Evolutionary conservation across 352 stramenopile genomes (phyloP), one percentile per base, ranked within the genome.

Genomic region (Pythium rhizo-oryzae): DNA sequence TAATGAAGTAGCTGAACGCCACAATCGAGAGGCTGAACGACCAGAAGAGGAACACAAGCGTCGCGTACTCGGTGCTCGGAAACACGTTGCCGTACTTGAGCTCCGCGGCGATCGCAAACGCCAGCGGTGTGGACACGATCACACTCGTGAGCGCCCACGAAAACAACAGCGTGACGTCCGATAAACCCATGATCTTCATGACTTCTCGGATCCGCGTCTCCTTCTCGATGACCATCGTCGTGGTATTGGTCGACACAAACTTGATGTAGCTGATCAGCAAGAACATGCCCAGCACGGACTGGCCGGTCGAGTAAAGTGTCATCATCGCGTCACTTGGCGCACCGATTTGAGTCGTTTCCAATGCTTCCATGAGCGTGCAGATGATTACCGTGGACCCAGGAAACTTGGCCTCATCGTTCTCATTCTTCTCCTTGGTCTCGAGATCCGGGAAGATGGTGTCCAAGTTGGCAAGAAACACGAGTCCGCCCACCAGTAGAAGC

Each of bases 121-220:
- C 55, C 5, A 75, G 43, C 16, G 52, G 55, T 18, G 68, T 70
- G 28, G 61, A 72, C 3, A 72, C 21, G 2, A 73, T 11, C 35
- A 55, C 24, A n/a, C 50, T 65, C 1, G 62, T 66, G 21, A 98
- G 79, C 39, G 80, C 88, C 85, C 85, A 93, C 1, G 78, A 88
- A 8, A 85, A 58, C 13, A 91, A 53, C 47, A 93, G 87, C 0
- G 78, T 71, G 7, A 70, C 72, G 35, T 93, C 85, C 47, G 77
- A 86, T 16, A 99, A 73, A 18, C 96, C 94, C 56, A 98, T 90
- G 58, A 98, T 98, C 61, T 96, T 96, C 77, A 98, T 94, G 59
- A 84, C 88, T 75, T 99, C 96, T 19, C 94, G 93, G 25, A 97
- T 72, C 8, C 90, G 82, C 1, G 81, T 76, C 72, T 98, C 95